Evolutionary conservation across 2,329 filamentous ascomycete genomes (phyloP).

Genomic region (Pestalotiopsis sp.): DNA sequence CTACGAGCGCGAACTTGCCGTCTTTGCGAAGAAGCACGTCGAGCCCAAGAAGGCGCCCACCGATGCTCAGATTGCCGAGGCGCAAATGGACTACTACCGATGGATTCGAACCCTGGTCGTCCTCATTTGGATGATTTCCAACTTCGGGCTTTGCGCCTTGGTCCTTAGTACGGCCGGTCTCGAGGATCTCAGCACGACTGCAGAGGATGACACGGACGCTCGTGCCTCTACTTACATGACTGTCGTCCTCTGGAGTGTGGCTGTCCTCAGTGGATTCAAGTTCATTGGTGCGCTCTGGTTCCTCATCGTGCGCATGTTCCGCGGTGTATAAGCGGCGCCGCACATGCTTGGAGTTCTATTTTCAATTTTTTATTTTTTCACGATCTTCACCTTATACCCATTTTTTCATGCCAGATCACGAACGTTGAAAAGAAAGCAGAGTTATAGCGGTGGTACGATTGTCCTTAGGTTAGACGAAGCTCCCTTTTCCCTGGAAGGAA

Average conservation of each 20-base stretch:
- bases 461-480: background rate
- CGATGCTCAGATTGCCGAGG: slow-evolving; percentile 65
- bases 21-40: slow-evolving; percentile 75
- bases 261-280: slow-evolving; percentile 80
- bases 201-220: slow-evolving; percentile 46
- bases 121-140: slow-evolving; percentile 94
- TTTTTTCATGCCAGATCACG: slow-evolving; percentile 3
- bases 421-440: background rate
- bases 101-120: slow-evolving; percentile 93
- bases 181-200: slow-evolving; percentile 61
- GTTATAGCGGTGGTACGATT: background rate
- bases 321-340: slow-evolving; percentile 56
- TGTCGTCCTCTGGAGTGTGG: slow-evolving; percentile 87
- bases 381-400: background rate
- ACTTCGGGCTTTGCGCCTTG: slow-evolving; percentile 83
- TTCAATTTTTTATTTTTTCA: background rate
- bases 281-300: slow-evolving; percentile 92
- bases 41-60: slow-evolving; percentile 67
- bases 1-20: slow-evolving; percentile 81
- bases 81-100: slow-evolving; percentile 98
- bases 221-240: slow-evolving; percentile 82
- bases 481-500: background rate
- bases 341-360: background rate
- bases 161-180: slow-evolving; percentile 86
- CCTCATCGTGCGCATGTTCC: slow-evolving; percentile 84